Evolutionary conservation across 108 stramenopile species (phyloP).

Genomic region (Schizochytrium sp.): DNA sequence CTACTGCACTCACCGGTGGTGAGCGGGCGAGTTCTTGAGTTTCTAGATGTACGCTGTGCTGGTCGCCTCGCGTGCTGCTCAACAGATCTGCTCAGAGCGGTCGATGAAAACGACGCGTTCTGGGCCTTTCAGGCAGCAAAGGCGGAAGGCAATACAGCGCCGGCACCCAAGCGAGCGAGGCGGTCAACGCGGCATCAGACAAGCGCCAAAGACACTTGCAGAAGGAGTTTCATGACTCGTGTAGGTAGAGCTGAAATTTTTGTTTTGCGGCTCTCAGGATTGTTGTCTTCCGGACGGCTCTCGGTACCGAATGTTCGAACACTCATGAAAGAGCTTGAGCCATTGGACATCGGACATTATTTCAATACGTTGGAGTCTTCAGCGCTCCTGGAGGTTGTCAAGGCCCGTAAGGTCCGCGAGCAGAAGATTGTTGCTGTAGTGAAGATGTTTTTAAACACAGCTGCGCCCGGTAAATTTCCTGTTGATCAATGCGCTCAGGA

Average conservation of each 20-base stretch:
- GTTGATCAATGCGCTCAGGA: not conserved
- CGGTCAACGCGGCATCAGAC: not conserved
- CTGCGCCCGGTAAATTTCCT: not conserved
- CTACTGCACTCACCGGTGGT: not conserved
- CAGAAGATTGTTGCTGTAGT: not conserved
- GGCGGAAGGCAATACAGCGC: not conserved
- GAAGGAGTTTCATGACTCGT: not conserved
- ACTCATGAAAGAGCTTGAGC: not conserved
- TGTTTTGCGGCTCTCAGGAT: not conserved
- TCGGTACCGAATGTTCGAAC: not conserved
- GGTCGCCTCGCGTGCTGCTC: not conserved
- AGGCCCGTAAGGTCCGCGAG: not conserved
- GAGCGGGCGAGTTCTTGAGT: not conserved
- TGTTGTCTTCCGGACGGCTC: not conserved
- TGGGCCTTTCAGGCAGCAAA: not conserved
- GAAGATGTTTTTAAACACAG: not conserved
- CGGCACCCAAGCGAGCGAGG: constrained; percentile 13
- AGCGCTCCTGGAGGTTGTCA: constrained; percentile 2
- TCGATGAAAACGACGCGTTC: constrained; percentile 17
- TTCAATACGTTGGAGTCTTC: not conserved
- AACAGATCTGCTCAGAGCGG: not conserved
- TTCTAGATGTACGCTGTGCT: not conserved
- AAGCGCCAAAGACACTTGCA: not conserved
- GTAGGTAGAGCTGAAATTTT: not conserved
- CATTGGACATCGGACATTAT: not conserved